Conservation (phyloP, 176 grass and related monocot species). For the Phyllostachys edulis region DNA sequence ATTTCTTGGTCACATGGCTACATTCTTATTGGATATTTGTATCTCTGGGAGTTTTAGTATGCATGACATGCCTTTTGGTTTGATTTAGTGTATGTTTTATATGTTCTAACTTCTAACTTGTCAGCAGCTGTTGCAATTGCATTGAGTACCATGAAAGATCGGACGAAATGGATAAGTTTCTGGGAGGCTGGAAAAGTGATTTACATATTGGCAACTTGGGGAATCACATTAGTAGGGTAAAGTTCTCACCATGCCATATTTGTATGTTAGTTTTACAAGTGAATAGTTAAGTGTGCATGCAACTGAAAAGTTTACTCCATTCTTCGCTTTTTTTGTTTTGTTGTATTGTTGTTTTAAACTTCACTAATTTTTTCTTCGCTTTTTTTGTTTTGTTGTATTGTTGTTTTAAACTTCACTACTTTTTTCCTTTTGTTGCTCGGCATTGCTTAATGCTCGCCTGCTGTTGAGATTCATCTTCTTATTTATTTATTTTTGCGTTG, state of each 20-base stretch:
- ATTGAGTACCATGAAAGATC: constrained; percentile 60
- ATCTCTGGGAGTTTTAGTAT: background rate
- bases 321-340: background rate
- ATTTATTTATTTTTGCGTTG: background rate
- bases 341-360: background rate
- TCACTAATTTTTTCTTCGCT: background rate
- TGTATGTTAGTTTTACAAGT: background rate
- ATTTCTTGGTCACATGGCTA: background rate
- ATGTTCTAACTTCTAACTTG: constrained; percentile 5
- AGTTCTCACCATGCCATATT: background rate
- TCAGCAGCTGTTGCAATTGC: constrained; percentile 63
- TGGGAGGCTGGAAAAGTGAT: constrained; percentile 94
- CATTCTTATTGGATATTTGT: background rate
- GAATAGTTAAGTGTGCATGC: background rate
- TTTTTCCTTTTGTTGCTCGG: background rate
- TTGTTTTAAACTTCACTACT: background rate
- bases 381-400: background rate
- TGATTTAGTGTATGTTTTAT: background rate
- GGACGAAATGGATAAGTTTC: constrained; percentile 69
- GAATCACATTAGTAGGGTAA: constrained; percentile 85
- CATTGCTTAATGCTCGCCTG: background rate
- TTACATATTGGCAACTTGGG: constrained; percentile 83
- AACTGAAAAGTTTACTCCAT: background rate
- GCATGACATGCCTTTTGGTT: background rate
- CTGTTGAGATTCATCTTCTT: background rate